Conservation (phyloP, 192 early-diverging fungal genomes). For the Linnemannia exigua region DNA sequence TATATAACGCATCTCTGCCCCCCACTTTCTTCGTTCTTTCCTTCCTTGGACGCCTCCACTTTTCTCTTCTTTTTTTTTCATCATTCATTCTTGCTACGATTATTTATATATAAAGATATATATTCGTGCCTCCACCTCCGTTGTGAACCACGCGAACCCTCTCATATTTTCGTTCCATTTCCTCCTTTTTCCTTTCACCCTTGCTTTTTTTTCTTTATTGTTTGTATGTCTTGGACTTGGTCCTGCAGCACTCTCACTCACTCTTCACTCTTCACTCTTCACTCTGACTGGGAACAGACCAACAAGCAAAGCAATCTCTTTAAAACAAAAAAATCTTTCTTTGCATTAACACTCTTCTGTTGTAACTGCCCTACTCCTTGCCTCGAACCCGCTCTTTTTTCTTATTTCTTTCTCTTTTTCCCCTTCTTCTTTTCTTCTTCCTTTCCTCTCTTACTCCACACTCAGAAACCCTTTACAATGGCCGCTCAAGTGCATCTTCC, state of each 20-base stretch:
- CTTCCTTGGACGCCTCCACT: background rate
- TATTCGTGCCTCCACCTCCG: background rate
- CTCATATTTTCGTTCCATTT: conserved; percentile 7
- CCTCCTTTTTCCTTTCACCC: background rate
- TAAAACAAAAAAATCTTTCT: background rate
- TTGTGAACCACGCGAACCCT: conserved; percentile 7
- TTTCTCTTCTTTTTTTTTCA: background rate
- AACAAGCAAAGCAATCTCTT: conserved; percentile 1
- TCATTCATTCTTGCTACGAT: background rate
- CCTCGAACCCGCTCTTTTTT: background rate
- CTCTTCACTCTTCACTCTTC: background rate
- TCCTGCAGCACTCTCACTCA: conserved; percentile 1
- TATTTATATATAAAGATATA: too few relatives aligned
- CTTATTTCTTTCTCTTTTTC: background rate
- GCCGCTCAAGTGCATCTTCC: conserved; percentile 26
- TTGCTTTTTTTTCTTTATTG: conserved; percentile 6
- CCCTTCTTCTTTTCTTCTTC: background rate
- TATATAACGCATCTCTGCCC: background rate
- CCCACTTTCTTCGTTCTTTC: background rate
- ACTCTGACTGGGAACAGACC: background rate
- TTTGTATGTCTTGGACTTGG: background rate
- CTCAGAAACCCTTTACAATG: conserved; percentile 5
- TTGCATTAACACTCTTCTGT: conserved; percentile 15
- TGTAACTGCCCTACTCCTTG: background rate
- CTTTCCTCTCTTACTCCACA: background rate